Base-by-base conservation (phyloP, 352 stramenopile genomes). In the Thalassiosira mediterranea region DNA sequence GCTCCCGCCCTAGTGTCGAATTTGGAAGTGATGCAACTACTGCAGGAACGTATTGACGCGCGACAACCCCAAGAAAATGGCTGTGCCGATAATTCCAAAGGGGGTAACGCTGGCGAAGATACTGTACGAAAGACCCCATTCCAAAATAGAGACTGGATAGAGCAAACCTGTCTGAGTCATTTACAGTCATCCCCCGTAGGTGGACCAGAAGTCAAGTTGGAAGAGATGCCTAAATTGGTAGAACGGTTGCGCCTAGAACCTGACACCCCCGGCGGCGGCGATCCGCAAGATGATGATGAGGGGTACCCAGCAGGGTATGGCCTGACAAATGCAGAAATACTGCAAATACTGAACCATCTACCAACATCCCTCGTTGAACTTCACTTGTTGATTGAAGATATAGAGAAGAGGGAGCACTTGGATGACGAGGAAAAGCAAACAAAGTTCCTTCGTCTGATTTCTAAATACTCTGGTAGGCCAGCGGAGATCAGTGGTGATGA, bases 261-360 rank as follows among this genome's bases (percentile, higher is more conserved):
- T 52, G 7, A 34, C 69, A 84, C 42, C 38, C 23, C 57, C 31
- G 31, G n/a, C n/a, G n/a, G 15, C 26, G 65, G 29, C 23, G 28
- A 23, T 3, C 10, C 21, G 2, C 21, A 19, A 54, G 60, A 56
- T 15, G 37, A 29, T 46, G 32, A 66, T 40, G 15, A 52, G 32
- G 57, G 49, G 10, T 15, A 25, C 8, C 54, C 25, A 32, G 11
- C 47, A 62, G 71, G 68, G 38, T 91, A 86, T 65, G 71, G 66
- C 25, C 40, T 91, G 25, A 90, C 83, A 0, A 76, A 87, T 71
- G 72, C 77, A 21, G 86, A 92, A 82, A 80, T 69, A 19, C 44
- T 92, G 3, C 86, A 92, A 77, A 67, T 92, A 23, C 38, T 88
- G 4, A 90, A 92, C 63, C 83, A 87, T 28, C 82, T 92, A 74